Evolutionary conservation across 2,329 filamentous ascomycete genomes (phyloP), one percentile per base, ranked within the genome.

Genomic region (Botrytis paeoniae): DNA sequence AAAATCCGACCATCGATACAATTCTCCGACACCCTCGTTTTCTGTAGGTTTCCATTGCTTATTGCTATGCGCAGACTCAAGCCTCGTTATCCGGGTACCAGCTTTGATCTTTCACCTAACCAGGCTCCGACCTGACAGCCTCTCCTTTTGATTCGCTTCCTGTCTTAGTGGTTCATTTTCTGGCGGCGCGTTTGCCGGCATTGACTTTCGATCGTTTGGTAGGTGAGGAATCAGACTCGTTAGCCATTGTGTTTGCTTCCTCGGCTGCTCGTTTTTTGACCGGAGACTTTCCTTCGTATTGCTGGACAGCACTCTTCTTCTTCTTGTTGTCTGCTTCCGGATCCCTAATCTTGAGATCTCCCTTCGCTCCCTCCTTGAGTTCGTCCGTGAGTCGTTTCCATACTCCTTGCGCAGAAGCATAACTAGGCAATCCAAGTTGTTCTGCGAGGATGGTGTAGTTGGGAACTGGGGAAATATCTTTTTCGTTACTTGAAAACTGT

Each of bases 71-170:
- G 22, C 20, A 39, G 10, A 39, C 48, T 68, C 37, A 68, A 68
- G 25, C 25, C 18, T 32, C n/a, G 6, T 54, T 16, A 1, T 41
- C 18, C 22, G 3, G 7, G 20, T 32, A 25, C 25, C n/a, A 41
- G 16, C 7, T 6, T 22, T 39, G 6, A 29, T 54, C 4, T 2
- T 22, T 25, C 45, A 22, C 39, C 3, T 5, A 57, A 41, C 7
- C 35, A 22, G 1, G 6, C n/a, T 32, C 25, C 10, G 16, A 3
- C 12, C 14, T 25, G 0, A 9, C 1, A 16, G 25, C 1, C 1
- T 32, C 10, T 25, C 6, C 48, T 16, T 57, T 16, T n/a, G 48
- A 29, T 69, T 57, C 48, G 39, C 22, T 57, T 57, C 20, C 25
- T 29, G 14, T 18, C 12, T 57, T 32, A 0, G 12, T 35, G 4